A percentile compares a stretch with the other conserved stretches of the same genome.
These are phyloP conservation scores for Cladosporium sp. DNA, from an alignment of 2,329 filamentous ascomycete species.

Conservation along the genomic window DNA sequence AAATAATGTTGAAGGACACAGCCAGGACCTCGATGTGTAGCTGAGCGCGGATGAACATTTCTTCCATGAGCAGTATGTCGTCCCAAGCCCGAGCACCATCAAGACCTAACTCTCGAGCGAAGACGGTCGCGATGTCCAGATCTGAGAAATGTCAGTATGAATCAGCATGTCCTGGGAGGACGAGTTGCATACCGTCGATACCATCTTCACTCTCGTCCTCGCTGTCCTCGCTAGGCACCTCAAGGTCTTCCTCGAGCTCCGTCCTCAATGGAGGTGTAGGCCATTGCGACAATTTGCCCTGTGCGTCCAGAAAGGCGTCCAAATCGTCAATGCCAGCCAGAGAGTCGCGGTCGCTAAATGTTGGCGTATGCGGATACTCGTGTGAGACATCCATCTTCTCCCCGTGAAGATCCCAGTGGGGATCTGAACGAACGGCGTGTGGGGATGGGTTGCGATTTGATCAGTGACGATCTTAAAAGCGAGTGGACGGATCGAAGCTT, in stretches of 20 bases:
- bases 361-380: conserved; percentile 24
- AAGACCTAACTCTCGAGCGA: conserved; percentile 16
- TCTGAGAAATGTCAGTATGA: conserved; percentile 13
- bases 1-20: conserved; percentile 28
- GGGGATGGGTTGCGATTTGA: not conserved
- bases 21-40: conserved; percentile 28
- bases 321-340: conserved; percentile 29
- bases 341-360: conserved; percentile 28
- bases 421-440: not conserved
- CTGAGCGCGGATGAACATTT: conserved; percentile 23
- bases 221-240: conserved; percentile 19
- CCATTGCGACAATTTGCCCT: conserved; percentile 27
- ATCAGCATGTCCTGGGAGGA: not conserved
- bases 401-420: conserved; percentile 10
- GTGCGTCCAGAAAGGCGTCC: conserved; percentile 28
- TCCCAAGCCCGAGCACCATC: conserved; percentile 10
- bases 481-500: not conserved
- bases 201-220: conserved; percentile 17
- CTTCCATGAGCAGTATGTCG: conserved; percentile 18
- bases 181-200: conserved; percentile 5
- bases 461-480: not conserved
- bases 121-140: conserved; percentile 18
- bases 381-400: conserved; percentile 9
- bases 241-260: conserved; percentile 16
- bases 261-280: conserved; percentile 27